phyloP scores from a whole-genome alignment of 2,329 filamentous ascomycete genomes.

The Sporothrix protearum region DNA sequence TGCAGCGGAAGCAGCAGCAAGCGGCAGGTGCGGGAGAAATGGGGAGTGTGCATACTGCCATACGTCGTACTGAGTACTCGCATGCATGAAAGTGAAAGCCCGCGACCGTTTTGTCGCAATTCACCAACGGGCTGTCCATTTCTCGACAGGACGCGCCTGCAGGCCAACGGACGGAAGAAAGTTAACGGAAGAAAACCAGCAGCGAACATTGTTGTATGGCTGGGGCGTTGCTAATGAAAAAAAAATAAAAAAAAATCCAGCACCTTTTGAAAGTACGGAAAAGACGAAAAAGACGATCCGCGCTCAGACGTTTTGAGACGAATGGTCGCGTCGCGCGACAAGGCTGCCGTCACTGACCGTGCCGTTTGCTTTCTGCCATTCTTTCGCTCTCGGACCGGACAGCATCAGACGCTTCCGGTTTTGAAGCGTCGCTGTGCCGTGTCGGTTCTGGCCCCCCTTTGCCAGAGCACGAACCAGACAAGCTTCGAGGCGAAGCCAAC shows the following conservation, averaged over 20 bases:
- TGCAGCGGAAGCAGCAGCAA: not conserved
- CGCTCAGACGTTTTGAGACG: constrained; percentile 7
- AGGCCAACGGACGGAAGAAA: no score
- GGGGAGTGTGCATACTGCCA: constrained; percentile 15
- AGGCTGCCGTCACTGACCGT: not conserved
- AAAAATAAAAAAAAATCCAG: not conserved
- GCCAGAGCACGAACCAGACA: not conserved
- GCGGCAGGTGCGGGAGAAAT: not conserved
- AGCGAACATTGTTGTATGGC: constrained; percentile 8
- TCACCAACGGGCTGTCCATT: not conserved
- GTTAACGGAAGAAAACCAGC: not conserved
- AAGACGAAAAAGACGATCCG: not conserved
- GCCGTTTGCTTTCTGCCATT: no score
- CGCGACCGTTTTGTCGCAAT: no score
- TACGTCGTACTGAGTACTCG: no score
- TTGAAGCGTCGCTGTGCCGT: not conserved
- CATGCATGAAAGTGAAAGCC: not conserved
- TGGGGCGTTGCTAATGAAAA: not conserved
- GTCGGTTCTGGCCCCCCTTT: not conserved
- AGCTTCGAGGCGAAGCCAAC: not conserved
- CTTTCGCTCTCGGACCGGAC: not conserved
- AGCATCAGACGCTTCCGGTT: constrained; percentile 16
- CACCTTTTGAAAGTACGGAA: no score
- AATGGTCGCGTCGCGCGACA: not conserved
- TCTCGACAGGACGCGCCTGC: not conserved